These are phyloP conservation scores for Sporothrix variecibatus DNA, from an alignment of 2,329 filamentous ascomycete genomes.

Conservation along the genomic window DNA sequence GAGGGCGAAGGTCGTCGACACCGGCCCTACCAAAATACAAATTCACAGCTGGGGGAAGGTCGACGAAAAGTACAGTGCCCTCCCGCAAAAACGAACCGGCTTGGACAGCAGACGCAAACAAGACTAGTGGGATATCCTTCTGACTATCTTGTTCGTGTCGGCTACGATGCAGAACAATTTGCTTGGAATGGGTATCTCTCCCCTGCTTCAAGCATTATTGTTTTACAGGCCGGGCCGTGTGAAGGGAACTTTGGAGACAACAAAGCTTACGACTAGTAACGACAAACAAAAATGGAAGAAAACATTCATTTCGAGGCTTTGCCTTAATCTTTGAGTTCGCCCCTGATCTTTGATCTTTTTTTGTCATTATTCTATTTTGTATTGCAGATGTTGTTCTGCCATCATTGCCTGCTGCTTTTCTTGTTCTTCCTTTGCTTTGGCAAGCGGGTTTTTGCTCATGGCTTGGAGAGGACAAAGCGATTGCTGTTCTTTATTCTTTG, in stretches of 20 bases:
- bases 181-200: background rate
- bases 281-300: slow-evolving; percentile 18
- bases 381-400: background rate
- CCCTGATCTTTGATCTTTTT: background rate
- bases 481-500: background rate
- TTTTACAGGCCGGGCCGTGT: background rate
- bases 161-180: background rate
- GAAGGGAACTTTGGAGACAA: background rate
- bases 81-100: background rate
- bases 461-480: slow-evolving; percentile 1
- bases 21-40: slow-evolving; percentile 11
- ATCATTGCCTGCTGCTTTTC: slow-evolving; percentile 10
- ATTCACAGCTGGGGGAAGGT: background rate
- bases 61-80: slow-evolving; percentile 7
- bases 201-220: background rate
- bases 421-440: background rate
- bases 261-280: slow-evolving; percentile 14
- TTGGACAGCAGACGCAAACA: background rate
- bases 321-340: background rate
- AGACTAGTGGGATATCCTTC: background rate
- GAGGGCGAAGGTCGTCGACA: background rate
- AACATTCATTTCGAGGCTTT: background rate
- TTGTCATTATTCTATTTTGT: background rate
- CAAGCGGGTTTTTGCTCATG: background rate
- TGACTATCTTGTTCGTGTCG: background rate